Conservation (phyloP, 805 yeast genomes). For the Barnettozyma sp. region DNA sequence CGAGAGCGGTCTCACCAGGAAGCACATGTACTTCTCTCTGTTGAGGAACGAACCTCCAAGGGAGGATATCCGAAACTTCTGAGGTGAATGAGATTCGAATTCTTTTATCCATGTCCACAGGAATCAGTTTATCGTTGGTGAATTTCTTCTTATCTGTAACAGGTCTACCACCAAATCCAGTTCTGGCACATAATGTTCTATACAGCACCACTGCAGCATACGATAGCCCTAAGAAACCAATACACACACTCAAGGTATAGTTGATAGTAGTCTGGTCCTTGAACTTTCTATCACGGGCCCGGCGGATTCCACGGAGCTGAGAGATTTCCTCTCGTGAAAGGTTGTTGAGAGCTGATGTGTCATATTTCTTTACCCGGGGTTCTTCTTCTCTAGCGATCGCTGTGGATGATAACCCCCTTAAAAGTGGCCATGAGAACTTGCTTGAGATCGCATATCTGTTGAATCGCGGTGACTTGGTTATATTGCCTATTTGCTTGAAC, state of each 20-base stretch:
- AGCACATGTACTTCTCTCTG: constrained; percentile 87
- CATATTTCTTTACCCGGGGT: constrained; percentile 5
- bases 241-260: constrained; percentile 61
- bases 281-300: constrained; percentile 14
- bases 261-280: constrained; percentile 44
- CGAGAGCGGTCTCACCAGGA: constrained; percentile 97
- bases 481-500: constrained; percentile 1
- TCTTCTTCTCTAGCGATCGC: constrained; percentile 2
- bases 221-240: constrained; percentile 67
- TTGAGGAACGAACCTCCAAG: constrained; percentile 94
- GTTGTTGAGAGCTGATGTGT: constrained; percentile 14
- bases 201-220: constrained; percentile 92
- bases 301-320: constrained; percentile 19
- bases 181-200: constrained; percentile 84
- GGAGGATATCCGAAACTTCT: constrained; percentile 82
- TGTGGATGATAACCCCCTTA: constrained; percentile 8
- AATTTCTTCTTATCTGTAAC: constrained; percentile 76
- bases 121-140: constrained; percentile 80
- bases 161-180: constrained; percentile 96
- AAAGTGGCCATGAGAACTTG: not conserved
- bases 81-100: constrained; percentile 84
- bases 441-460: too few species aligned
- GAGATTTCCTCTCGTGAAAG: constrained; percentile 22
- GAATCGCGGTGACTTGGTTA: too few species aligned
- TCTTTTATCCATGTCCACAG: constrained; percentile 79